Base-by-base conservation (phyloP, 1,284 basidiomycete species). In the Psilocybe mexicana region DNA sequence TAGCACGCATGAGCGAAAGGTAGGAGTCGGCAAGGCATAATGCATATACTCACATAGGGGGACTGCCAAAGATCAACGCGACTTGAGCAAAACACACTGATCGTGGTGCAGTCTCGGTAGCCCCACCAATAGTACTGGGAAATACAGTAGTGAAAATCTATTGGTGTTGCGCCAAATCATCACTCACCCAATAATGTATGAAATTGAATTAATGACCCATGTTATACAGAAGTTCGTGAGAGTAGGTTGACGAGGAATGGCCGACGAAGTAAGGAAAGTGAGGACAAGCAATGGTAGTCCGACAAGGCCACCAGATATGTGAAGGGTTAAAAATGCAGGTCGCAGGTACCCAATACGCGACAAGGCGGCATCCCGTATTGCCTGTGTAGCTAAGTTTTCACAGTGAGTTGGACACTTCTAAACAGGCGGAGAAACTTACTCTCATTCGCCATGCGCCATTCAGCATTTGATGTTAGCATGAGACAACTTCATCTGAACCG, bases 141-240 rank as follows among this genome's bases (percentile, higher is more conserved):
- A 33, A 43, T 53, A 45, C 6, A 42, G 14, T 38, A 47, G 26
- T 23, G 42, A 23, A 43, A 25, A 26, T 11, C n/a, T 49, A 57
- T 30, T 10, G 26, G n/a, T 18, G 10, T 30, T 42, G 28, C 30
- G 10, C 26, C 23, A 12, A 40, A 23, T 52, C 24, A 33, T 33
- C 25, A 73, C 84, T 69, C 60, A 85, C 84, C 77, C 67, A 23
- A 86, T 59, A 63, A 73, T 79, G 64, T 79, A 82, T 24, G 75
- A 72, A 57, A 84, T 64, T 4, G 84, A 84, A 65, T 79, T 83
- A 44, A 85, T 61, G 11, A 81, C 75, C 81, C 81, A 83, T 48
- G 78, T 76, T 45, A 77, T 63, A 61, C 81, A 85, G 49, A 85
- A 76, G 60, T 82, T 85, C 62, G 84, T 69, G 59, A 84, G 69